Conservation (phyloP, 139 green algal genomes). For the Picochlorum sp. region DNA sequence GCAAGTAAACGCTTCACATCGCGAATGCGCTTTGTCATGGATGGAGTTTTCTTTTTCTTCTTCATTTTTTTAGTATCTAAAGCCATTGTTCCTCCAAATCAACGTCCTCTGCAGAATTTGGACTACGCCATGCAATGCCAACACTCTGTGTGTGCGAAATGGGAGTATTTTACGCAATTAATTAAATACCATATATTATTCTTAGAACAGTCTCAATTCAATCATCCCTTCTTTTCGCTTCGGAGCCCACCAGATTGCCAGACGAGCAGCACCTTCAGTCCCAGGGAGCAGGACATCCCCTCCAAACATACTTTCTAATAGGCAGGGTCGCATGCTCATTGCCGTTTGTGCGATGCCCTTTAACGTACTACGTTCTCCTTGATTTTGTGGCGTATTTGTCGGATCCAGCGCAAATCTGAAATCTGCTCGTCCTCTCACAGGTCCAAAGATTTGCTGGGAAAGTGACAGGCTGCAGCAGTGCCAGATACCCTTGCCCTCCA, state of each 20-base stretch:
- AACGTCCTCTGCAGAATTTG: neutral
- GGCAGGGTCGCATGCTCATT: conserved; percentile 37
- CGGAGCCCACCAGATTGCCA: conserved; percentile 58
- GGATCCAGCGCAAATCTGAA: conserved; percentile 50
- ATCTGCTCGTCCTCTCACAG: conserved; percentile 51
- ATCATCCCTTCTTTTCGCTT: conserved; percentile 48
- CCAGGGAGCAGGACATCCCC: conserved; percentile 52
- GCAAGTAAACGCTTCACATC: conserved; percentile 44
- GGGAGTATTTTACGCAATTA: neutral
- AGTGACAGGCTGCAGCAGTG: conserved; percentile 53
- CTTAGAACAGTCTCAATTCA: conserved; percentile 50
- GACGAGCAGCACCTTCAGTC: conserved; percentile 36
- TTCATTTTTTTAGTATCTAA: conserved; percentile 12
- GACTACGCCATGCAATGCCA: neutral
- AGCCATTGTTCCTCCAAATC: neutral
- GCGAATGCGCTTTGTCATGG: conserved; percentile 55
- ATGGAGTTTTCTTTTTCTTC: conserved; percentile 15
- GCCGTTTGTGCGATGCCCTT: conserved; percentile 29
- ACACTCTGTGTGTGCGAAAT: neutral
- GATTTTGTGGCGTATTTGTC: conserved; percentile 21
- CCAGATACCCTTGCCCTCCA: conserved; percentile 57
- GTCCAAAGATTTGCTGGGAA: conserved; percentile 66
- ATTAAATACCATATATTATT: neutral
- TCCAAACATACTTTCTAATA: conserved; percentile 48
- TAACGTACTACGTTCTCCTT: conserved; percentile 27